Evolutionary conservation across 768 basidiomycete genomes (phyloP).

Genomic region (Russula sp.): DNA sequence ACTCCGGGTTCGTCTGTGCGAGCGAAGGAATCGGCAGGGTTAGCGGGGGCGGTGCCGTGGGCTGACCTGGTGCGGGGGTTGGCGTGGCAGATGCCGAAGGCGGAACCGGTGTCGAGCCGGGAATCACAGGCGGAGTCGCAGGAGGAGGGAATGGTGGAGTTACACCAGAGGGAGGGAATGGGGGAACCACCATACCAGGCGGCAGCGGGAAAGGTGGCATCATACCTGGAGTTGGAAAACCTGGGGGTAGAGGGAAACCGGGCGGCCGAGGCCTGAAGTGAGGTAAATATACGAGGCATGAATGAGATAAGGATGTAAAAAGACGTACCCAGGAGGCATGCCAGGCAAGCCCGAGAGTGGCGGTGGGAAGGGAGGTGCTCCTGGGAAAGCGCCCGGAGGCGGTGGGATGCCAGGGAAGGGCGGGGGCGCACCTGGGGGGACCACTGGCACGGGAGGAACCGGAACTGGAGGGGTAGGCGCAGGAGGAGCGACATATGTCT

Average conservation of each 20-base stretch:
- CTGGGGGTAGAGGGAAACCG: conserved; percentile 29
- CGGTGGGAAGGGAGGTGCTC: conserved; percentile 30
- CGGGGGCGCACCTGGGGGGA: conserved; percentile 37
- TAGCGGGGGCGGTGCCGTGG: conserved; percentile 26
- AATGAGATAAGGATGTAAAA: conserved; percentile 27
- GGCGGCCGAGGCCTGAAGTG: conserved; percentile 26
- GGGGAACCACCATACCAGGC: conserved; percentile 16
- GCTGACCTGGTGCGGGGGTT: conserved; percentile 17
- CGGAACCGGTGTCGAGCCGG: conserved; percentile 24
- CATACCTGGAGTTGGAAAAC: conserved; percentile 27
- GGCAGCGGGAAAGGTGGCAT: conserved; percentile 24
- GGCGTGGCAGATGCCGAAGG: conserved; percentile 26
- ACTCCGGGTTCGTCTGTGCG: conserved; percentile 59
- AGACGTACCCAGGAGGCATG: conserved; percentile 33
- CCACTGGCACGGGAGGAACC: conserved; percentile 30
- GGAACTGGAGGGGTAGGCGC: conserved; percentile 28
- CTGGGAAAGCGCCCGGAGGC: conserved; percentile 34
- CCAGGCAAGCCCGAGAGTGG: conserved; percentile 31
- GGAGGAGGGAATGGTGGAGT: conserved; percentile 27
- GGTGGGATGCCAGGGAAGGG: conserved; percentile 40
- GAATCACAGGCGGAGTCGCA: conserved; percentile 26
- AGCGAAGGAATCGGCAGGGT: conserved; percentile 49
- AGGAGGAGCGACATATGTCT: conserved; percentile 51
- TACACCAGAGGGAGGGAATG: conserved; percentile 26
- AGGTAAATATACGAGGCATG: conserved; percentile 34